A percentile compares a stretch with the other conserved stretches of the same genome.
These are phyloP conservation scores for Kwoniella europaea DNA, from an alignment of 768 basidiomycete genomes.

Conservation along the genomic window DNA sequence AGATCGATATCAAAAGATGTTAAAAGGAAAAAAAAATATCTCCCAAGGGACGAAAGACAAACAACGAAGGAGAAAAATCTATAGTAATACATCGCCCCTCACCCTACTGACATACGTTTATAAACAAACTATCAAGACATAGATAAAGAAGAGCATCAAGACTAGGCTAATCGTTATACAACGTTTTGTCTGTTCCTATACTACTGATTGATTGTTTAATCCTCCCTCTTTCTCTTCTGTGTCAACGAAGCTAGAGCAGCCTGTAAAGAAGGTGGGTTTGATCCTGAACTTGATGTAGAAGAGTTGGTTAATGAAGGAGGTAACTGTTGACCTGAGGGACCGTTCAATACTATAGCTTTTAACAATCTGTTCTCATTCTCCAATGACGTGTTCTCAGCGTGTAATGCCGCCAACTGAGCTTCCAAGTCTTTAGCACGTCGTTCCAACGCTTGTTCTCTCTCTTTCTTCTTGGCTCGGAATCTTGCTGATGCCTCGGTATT, in stretches of 20 bases:
- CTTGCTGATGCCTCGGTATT: slow-evolving; percentile 57
- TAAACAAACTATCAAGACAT: background rate
- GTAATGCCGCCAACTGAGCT: slow-evolving; percentile 43
- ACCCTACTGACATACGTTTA: background rate
- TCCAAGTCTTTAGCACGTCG: slow-evolving; percentile 49
- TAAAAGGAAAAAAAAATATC: background rate
- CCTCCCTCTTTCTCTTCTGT: slow-evolving; percentile 28
- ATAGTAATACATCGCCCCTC: background rate
- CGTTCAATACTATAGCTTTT: slow-evolving; percentile 46
- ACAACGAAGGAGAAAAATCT: background rate
- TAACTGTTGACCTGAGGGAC: slow-evolving; percentile 12
- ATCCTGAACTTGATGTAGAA: slow-evolving; percentile 1
- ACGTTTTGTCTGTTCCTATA: background rate
- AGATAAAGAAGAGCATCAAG: background rate
- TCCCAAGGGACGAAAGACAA: background rate
- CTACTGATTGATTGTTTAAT: background rate
- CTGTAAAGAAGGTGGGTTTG: slow-evolving; percentile 10
- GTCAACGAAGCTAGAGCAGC: slow-evolving; percentile 25
- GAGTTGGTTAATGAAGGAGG: slow-evolving; percentile 4
- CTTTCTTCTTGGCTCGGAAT: slow-evolving; percentile 59
- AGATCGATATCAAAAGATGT: background rate
- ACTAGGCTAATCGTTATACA: background rate
- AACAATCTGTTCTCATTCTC: slow-evolving; percentile 52
- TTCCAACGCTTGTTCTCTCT: slow-evolving; percentile 55
- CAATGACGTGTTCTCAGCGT: slow-evolving; percentile 43